These are phyloP conservation scores for Grosmannia huntii DNA, from an alignment of 2,329 filamentous ascomycete species.

Conservation along the genomic window DNA sequence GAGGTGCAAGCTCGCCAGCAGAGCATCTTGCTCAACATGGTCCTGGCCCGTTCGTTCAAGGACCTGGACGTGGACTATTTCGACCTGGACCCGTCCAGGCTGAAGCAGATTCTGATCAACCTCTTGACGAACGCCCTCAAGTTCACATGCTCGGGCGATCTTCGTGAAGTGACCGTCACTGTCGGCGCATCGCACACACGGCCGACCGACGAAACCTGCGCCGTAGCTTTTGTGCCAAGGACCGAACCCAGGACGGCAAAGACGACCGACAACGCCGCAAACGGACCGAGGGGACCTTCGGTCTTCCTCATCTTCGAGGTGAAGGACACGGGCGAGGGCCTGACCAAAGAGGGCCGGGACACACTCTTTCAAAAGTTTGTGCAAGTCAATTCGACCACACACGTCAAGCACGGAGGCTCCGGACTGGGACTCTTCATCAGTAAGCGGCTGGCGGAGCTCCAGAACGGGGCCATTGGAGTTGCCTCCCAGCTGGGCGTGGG, in stretches of 20 bases:
- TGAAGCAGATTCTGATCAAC: conserved; percentile 71
- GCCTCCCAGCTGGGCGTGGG: conserved; percentile 55
- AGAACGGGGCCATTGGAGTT: conserved; percentile 69
- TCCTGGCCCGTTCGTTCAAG: conserved; percentile 47
- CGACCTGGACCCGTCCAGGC: conserved; percentile 56
- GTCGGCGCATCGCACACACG: conserved; percentile 30
- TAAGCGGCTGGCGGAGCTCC: conserved; percentile 64
- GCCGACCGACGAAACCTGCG: conserved; percentile 27
- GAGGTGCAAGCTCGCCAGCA: conserved; percentile 59
- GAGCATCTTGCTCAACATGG: conserved; percentile 53
- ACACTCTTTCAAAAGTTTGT: conserved; percentile 68
- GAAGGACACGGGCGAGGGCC: conserved; percentile 62
- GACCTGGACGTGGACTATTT: conserved; percentile 51
- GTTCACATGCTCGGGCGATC: conserved; percentile 55
- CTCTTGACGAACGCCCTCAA: conserved; percentile 72
- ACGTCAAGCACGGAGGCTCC: conserved; percentile 67
- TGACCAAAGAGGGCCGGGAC: conserved; percentile 59
- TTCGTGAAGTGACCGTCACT: conserved; percentile 38
- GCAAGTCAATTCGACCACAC: conserved; percentile 63
- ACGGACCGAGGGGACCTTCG: conserved; percentile 24
- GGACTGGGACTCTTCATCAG: conserved; percentile 72
- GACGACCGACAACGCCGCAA: too few species aligned
- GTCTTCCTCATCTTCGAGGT: conserved; percentile 62
- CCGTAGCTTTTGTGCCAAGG: conserved; percentile 51
- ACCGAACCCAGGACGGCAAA: conserved; percentile 7